Conservation (phyloP, 2,329 filamentous ascomycete species). For the Pezicula rhizophila region DNA sequence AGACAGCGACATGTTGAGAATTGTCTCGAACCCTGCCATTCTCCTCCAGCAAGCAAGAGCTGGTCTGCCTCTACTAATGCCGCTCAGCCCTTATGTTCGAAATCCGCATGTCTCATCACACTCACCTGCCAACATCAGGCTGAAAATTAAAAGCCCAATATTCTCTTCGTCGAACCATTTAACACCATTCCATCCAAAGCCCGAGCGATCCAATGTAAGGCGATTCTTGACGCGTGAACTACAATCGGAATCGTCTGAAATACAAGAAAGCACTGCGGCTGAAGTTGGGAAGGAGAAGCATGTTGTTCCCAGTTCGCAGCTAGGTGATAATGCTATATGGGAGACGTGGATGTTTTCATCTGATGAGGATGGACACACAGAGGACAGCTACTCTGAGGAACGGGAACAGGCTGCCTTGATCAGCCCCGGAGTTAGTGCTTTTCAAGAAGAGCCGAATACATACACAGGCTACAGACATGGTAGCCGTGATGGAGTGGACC, state of each 20-base stretch:
- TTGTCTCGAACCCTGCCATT: too few species aligned
- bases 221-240: slow-evolving; percentile 13
- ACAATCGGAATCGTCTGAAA: slow-evolving; percentile 10
- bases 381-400: background rate
- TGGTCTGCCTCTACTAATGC: background rate
- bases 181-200: slow-evolving; percentile 20
- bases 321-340: slow-evolving; percentile 23
- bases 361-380: slow-evolving; percentile 1
- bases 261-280: slow-evolving; percentile 17
- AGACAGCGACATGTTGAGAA: too few species aligned
- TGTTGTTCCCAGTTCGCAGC: slow-evolving; percentile 16
- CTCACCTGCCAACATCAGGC: background rate
- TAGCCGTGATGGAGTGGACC: too few species aligned
- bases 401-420: slow-evolving; percentile 7
- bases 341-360: slow-evolving; percentile 18
- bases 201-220: slow-evolving; percentile 14
- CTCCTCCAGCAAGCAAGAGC: too few species aligned
- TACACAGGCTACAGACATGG: too few species aligned
- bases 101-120: background rate
- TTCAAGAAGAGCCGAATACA: too few species aligned
- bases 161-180: slow-evolving; percentile 10
- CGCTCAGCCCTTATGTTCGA: background rate
- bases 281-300: slow-evolving; percentile 16
- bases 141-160: background rate
- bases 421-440: slow-evolving; percentile 19